Evolutionary conservation across 2,329 filamentous ascomycete genomes (phyloP), one percentile per base, ranked within the genome.

Genomic region (Hypoxylon sp.): DNA sequence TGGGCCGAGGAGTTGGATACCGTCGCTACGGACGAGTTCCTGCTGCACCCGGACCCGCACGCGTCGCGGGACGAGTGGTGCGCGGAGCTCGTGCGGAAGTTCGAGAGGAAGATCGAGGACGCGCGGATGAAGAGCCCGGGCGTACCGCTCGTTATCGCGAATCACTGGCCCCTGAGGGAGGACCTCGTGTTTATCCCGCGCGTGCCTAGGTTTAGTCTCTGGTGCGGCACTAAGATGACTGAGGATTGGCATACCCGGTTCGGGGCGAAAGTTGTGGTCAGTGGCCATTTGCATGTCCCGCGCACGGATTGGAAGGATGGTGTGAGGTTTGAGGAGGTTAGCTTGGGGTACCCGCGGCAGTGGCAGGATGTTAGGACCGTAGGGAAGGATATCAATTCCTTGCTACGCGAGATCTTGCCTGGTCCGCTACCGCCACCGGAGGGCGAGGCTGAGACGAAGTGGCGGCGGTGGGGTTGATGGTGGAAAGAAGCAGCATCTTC

Each of bases 91-190:
- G 73, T 80, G 6, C 61, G 66, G 2, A 67, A 55, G 60, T 68
- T 75, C 44, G 77, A 77, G 73, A 37, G n/a, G 14, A 72, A 67
- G 69, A 77, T 81, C 10, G 71, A 68, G 48, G 73, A 72, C n/a
- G 76, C 78, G 3, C 48, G 65, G 37, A 65, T 19, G 35, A n/a
- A 14, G 50, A 39, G 58, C 29, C 53, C 58, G 1, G 65, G 67
- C 33, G 66, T 78, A 13, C 76, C 75, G 11, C 66, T 80, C 9
- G 63, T 81, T 47, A 74, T 81, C 54, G 73, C 72, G 39, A 81
- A 81, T 66, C 80, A 81, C 71, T 81, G 80, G 80, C 80, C 78
- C 44, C 72, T 81, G 63, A 75, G 78, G 31, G 75, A 80, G 68
- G 78, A 80, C 60, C 73, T 81, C 26, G 74, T 81, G 0, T 74